These are phyloP conservation scores for Aphanomyces euteiches DNA, from an alignment of 352 stramenopile species.

Conservation along the genomic window DNA sequence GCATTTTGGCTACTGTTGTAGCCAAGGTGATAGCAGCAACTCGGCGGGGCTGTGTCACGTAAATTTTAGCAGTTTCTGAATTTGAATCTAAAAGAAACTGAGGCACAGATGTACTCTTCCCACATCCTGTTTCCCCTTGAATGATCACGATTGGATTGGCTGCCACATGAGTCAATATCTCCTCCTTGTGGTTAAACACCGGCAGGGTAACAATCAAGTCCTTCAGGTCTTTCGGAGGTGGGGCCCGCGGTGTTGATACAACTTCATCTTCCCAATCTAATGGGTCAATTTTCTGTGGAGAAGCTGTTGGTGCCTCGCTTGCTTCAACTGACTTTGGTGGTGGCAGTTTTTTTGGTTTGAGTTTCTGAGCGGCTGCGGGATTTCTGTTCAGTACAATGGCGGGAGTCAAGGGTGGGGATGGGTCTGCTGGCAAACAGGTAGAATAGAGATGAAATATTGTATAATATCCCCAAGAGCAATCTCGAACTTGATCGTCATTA, in stretches of 20 bases:
- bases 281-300: neutral
- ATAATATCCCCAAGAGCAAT: conserved; percentile 3
- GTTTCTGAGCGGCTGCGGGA: neutral
- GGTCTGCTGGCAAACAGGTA: neutral
- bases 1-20: conserved; percentile 91
- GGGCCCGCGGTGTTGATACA: neutral
- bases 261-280: conserved; percentile 13
- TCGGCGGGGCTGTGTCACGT: conserved; percentile 92
- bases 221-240: neutral
- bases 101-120: conserved; percentile 95
- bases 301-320: neutral
- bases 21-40: conserved; percentile 89
- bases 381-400: neutral
- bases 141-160: conserved; percentile 89
- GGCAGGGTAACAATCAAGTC: conserved; percentile 72
- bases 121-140: conserved; percentile 92
- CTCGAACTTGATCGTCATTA: neutral
- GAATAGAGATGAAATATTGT: neutral
- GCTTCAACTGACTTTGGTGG: neutral
- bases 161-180: conserved; percentile 80
- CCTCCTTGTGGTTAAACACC: conserved; percentile 81
- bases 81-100: conserved; percentile 87
- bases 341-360: neutral
- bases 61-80: conserved; percentile 82
- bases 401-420: neutral